A percentile compares a stretch with the other conserved stretches of the same genome.
These are phyloP conservation scores for Durusdinium trenchii DNA, from an alignment of 73 alveolate species.

Conservation along the genomic window DNA sequence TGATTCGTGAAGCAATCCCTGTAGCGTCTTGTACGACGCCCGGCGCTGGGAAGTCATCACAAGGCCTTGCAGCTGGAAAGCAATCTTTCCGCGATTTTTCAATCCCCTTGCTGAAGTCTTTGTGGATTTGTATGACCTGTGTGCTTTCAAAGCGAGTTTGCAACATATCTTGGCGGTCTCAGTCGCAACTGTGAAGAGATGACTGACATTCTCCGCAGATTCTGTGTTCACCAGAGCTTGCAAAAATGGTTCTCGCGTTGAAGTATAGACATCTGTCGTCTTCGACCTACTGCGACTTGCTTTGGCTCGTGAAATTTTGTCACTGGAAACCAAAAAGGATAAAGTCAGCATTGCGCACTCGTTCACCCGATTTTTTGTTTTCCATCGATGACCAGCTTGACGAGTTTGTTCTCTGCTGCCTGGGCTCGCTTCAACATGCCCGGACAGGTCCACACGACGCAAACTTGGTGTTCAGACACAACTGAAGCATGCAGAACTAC, in stretches of 20 bases:
- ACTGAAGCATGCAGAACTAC: no score
- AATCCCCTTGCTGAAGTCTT: slow-evolving; percentile 16
- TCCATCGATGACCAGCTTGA: slow-evolving; percentile 31
- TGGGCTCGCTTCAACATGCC: background rate
- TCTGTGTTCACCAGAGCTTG: slow-evolving; percentile 12
- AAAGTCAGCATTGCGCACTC: background rate
- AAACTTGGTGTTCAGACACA: background rate
- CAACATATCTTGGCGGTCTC: background rate
- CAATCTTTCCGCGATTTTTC: background rate
- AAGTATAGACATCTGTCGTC: background rate
- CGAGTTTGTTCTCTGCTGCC: background rate
- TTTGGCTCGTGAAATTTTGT: background rate
- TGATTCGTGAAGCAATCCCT: background rate
- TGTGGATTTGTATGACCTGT: slow-evolving; percentile 41
- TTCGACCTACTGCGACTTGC: background rate
- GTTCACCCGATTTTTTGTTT: slow-evolving; percentile 15
- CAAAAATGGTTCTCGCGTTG: slow-evolving; percentile 36
- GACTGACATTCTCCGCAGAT: background rate
- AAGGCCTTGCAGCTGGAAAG: slow-evolving; percentile 18
- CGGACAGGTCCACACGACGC: slow-evolving; percentile 47
- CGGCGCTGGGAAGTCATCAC: background rate
- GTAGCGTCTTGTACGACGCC: background rate
- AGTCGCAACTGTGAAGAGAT: background rate
- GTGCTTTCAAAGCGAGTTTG: background rate
- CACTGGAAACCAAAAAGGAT: background rate